Base-by-base conservation (phyloP, 202 grass and related monocot species). In the Dendrocalamus latiflorus region DNA sequence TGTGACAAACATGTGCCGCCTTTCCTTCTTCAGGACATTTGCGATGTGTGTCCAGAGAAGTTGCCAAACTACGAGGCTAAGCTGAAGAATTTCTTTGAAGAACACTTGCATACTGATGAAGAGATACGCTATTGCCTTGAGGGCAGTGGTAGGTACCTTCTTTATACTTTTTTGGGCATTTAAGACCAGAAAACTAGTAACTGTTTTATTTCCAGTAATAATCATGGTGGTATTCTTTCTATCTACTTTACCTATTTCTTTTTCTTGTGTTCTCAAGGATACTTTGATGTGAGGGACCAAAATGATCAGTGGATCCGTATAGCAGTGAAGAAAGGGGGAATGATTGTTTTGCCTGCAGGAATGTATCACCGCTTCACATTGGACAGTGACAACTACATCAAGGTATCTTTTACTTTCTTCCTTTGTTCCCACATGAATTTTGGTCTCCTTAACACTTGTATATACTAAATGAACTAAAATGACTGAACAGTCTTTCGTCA, bases 301-400 rank as follows among this genome's bases (percentile, higher is more conserved):
- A 87, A 89, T 59, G 89, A 98, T 26, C 43, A 81, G 47, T 98
- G 95, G 95, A 95, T 98, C 82, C 86, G 95, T 61, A 47, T 98
- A 81, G 79, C 85, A 80, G 85, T 98, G 68, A 98, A 95, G 85
- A 93, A 93, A 85, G 93, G 95, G 6, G 95, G 89, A 60, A 93
- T 98, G 93, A 98, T 98, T 81, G 95, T 95, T 73, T 86, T 98
- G 77, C 95, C 95, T 82, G 95, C 95, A 51, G 95, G 95, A 70
- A 95, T 98, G 79, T 98, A 95, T 88, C 95, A 98, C 76, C 92
- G 95, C 58, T 98, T 98, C 84, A 98, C 89, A 1, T 76, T 95
- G 80, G 95, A 98, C 33, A 61, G 58, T 41, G 15, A 90, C 77
- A 98, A 98, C 85, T 98, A 95, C 74, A 95, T 98, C 73, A 98